A percentile compares a stretch with the other conserved stretches of the same genome.
Evolutionary conservation across 306 rosid genomes (phyloP).

Genomic region (Prunus padus): DNA sequence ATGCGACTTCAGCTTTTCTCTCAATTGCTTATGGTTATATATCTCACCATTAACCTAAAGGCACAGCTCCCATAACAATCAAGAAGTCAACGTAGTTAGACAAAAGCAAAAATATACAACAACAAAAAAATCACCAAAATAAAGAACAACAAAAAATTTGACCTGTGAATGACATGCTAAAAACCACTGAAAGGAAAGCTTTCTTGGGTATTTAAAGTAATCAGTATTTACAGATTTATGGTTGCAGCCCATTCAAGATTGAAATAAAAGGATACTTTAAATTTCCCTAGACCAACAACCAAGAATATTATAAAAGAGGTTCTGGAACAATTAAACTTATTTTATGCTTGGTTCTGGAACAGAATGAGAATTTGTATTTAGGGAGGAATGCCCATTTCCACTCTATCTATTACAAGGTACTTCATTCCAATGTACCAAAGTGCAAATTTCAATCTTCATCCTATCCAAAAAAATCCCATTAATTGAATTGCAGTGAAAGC

Average conservation of each 20-base stretch:
- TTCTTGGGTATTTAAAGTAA: background rate
- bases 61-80: slow-evolving; percentile 28
- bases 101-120: background rate
- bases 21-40: slow-evolving; percentile 82
- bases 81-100: background rate
- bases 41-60: slow-evolving; percentile 93
- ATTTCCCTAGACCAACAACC: background rate
- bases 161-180: background rate
- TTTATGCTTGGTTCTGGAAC: background rate
- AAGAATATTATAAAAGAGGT: background rate
- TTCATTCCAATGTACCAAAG: background rate
- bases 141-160: background rate
- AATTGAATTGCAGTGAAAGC: background rate
- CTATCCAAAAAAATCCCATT: background rate
- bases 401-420: background rate
- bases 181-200: background rate
- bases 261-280: background rate
- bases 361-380: no score
- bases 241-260: background rate
- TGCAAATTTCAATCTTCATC: background rate
- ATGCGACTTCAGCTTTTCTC: slow-evolving; percentile 64
- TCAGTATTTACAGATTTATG: no score
- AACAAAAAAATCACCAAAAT: background rate
- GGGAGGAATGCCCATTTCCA: background rate
- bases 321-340: background rate